Evolutionary conservation across 306 rosid genomes (phyloP), one percentile per base, ranked within the genome.

Genomic region (Gastrolobium bilobum): DNA sequence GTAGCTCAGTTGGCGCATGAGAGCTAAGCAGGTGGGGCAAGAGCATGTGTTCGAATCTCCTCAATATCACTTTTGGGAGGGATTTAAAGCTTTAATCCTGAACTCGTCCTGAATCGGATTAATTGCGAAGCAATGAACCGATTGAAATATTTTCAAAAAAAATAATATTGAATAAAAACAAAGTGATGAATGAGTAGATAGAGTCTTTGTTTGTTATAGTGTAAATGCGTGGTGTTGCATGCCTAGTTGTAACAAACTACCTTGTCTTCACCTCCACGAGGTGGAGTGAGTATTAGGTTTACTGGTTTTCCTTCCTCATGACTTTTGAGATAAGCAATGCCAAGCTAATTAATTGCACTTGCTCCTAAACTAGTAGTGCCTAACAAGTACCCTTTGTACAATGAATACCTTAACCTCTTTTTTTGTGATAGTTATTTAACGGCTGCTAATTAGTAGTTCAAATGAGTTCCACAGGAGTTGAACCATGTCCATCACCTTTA

Each of bases 221-320:
- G 68, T 44, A 38, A 64, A 73, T 4, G 72, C 1, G 67, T 51
- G 40, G 47, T 52, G 79, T 62, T 73, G 58, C 83, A 79, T 79
- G 77, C 87, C 79, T 79, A 68, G 78, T 74, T 73, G 75, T 74
- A 79, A 74, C 81, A n/a, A 83, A 73, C 84, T 30, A 73, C 42
- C 13, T 68, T 73, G 79, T 83, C 71, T 66, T 78, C 43, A 73
- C 26, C 40, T 20, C 75, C 68, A 69, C 9, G 50, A 46, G 15
- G 56, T 61, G 71, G 79, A 77, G 86, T 78, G 83, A 83, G 83
- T 66, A 66, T 79, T 79, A 31, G 80, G 83, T 78, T 78, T 68
- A 73, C 77, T 43, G n/a, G 64, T 71, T 56, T 61, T 31, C 11
- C 31, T 56, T 78, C 37, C 30, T 33, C 59, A 10, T 77, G 73